Conservation (phyloP, 2,329 filamentous ascomycete genomes). For the Phialocephala subalpina region DNA sequence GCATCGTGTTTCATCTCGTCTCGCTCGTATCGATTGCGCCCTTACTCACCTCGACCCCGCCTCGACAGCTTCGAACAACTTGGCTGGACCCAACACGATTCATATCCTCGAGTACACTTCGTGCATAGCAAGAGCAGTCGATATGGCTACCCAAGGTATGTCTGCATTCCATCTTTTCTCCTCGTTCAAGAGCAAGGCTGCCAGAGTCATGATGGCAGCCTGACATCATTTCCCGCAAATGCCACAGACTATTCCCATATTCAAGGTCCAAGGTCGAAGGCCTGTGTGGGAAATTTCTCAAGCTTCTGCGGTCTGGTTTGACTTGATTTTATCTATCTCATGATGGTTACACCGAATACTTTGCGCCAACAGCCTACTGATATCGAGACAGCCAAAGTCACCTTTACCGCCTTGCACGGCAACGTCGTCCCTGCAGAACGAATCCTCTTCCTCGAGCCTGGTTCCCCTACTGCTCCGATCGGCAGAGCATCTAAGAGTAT, state of each 20-base stretch:
- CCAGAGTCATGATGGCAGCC: slow-evolving; percentile 14
- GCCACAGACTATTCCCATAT: neutral
- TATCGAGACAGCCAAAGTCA: slow-evolving; percentile 33
- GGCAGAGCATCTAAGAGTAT: slow-evolving; percentile 56
- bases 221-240: neutral
- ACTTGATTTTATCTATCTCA: neutral
- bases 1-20: slow-evolving; percentile 13
- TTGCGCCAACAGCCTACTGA: neutral
- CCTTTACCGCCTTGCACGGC: slow-evolving; percentile 34
- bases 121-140: slow-evolving; percentile 11
- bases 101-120: neutral
- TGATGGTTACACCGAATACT: neutral
- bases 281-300: neutral
- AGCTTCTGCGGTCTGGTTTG: neutral
- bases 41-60: slow-evolving; percentile 13
- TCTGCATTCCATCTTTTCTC: slow-evolving; percentile 13
- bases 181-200: slow-evolving; percentile 20
- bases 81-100: neutral
- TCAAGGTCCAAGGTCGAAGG: neutral
- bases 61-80: slow-evolving; percentile 4
- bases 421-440: slow-evolving; percentile 35
- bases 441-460: slow-evolving; percentile 34
- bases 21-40: slow-evolving; percentile 7
- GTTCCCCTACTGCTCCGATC: slow-evolving; percentile 39
- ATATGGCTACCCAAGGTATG: slow-evolving; percentile 35